A percentile compares a stretch with the other conserved stretches of the same genome.
phyloP scores from a whole-genome alignment of 164 flowering plant species.

The Dillenia turbinata region DNA sequence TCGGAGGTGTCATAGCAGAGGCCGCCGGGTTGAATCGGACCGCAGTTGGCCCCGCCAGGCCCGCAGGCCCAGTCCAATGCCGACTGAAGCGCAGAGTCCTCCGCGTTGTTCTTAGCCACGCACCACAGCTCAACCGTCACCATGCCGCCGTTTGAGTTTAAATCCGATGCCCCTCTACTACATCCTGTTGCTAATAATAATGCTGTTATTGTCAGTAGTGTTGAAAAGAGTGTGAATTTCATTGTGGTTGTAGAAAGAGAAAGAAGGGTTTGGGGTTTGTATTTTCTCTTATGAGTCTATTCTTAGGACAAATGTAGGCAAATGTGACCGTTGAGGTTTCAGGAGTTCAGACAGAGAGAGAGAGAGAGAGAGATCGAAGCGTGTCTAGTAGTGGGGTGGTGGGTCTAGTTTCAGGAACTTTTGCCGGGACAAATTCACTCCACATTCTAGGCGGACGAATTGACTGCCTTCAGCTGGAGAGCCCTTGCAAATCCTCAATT shows the following conservation, averaged over 20 bases:
- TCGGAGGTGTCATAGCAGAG: conserved; percentile 54
- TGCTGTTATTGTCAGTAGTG: background rate
- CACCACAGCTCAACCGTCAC: conserved; percentile 63
- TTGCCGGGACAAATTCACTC: too few relatives aligned
- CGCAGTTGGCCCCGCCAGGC: conserved; percentile 65
- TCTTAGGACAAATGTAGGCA: too few relatives aligned
- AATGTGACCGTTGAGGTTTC: background rate
- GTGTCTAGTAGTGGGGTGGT: background rate
- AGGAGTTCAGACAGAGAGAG: background rate
- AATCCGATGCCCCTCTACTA: background rate
- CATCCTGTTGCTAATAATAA: too few relatives aligned
- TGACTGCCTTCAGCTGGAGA: too few relatives aligned
- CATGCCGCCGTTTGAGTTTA: conserved; percentile 9
- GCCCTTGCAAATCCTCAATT: too few relatives aligned
- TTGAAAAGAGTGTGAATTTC: background rate
- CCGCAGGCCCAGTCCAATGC: conserved; percentile 92
- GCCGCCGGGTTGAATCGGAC: conserved; percentile 58
- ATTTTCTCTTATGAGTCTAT: too few relatives aligned
- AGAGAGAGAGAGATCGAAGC: conserved; percentile 1
- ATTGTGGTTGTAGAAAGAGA: background rate
- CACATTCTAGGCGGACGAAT: too few relatives aligned
- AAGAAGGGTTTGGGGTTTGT: background rate
- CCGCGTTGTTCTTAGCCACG: conserved; percentile 93
- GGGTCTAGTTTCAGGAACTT: background rate
- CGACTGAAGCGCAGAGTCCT: conserved; percentile 56